phyloP scores from a whole-genome alignment of 2,329 filamentous ascomycete genomes.

The Fusarium sulawesiense region DNA sequence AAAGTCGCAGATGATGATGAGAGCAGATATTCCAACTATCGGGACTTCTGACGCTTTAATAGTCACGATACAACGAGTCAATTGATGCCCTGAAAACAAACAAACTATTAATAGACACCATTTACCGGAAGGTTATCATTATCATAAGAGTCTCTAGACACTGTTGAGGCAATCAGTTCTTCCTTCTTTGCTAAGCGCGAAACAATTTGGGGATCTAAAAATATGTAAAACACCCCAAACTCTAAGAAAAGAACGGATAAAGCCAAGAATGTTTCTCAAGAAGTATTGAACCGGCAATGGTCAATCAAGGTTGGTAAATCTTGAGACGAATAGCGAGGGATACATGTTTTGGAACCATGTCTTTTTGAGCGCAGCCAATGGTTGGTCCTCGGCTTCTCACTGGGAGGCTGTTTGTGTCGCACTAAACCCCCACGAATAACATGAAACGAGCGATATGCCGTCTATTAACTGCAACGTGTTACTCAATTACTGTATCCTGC shows the following conservation, averaged over 20 bases:
- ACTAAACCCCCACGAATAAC: not conserved
- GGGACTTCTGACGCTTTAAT: not conserved
- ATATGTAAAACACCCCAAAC: not conserved
- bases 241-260: not conserved
- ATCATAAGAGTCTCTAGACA: not conserved
- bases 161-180: not conserved
- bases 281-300: not conserved
- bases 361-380: not conserved
- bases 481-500: too few relatives aligned
- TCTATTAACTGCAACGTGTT: not conserved
- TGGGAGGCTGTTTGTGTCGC: not conserved
- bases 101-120: not conserved
- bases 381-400: not conserved
- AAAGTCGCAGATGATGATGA: not conserved
- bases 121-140: too few relatives aligned
- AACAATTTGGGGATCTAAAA: not conserved
- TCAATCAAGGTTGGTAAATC: not conserved
- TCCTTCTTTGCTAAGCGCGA: not conserved
- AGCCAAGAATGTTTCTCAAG: not conserved
- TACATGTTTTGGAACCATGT: not conserved
- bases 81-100: not conserved
- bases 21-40: not conserved
- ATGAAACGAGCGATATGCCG: not conserved
- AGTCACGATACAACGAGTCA: not conserved
- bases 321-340: not conserved